Evolutionary conservation across 495 filamentous ascomycete genomes (phyloP).

Genomic region (Halenospora varia): DNA sequence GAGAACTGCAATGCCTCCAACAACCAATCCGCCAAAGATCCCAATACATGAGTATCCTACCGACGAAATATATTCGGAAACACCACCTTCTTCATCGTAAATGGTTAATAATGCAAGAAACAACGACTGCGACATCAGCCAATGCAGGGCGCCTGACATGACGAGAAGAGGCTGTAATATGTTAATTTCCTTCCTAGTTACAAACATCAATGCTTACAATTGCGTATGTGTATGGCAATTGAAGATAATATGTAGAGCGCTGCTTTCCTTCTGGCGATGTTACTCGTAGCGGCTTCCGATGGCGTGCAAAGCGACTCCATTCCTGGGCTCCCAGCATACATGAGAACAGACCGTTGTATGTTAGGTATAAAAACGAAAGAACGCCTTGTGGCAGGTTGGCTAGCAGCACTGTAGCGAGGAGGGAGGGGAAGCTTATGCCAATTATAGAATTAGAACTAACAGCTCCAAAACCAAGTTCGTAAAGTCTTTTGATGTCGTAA

Average conservation of each 20-base stretch:
- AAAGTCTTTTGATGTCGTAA: constrained; percentile 1
- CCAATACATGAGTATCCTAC: no score
- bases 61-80: no score
- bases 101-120: constrained; percentile 22
- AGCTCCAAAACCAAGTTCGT: constrained; percentile 9
- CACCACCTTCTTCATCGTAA: no score
- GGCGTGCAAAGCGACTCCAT: constrained; percentile 24
- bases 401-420: constrained; percentile 21
- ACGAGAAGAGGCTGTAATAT: constrained; percentile 33
- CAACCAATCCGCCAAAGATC: no score
- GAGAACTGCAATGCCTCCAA: no score
- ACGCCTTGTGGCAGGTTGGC: constrained; percentile 41
- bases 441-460: constrained; percentile 5
- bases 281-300: constrained; percentile 39
- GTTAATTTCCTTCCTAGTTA: no score
- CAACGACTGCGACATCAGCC: constrained; percentile 26
- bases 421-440: background rate
- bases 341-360: constrained; percentile 39
- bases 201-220: background rate
- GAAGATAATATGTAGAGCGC: constrained; percentile 40
- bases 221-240: constrained; percentile 40
- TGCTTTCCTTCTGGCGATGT: constrained; percentile 37
- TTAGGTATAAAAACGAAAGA: constrained; percentile 35
- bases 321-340: constrained; percentile 29
- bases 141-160: constrained; percentile 22